Conservation (phyloP, 768 basidiomycete genomes). For the Amanita pallidorosea region DNA sequence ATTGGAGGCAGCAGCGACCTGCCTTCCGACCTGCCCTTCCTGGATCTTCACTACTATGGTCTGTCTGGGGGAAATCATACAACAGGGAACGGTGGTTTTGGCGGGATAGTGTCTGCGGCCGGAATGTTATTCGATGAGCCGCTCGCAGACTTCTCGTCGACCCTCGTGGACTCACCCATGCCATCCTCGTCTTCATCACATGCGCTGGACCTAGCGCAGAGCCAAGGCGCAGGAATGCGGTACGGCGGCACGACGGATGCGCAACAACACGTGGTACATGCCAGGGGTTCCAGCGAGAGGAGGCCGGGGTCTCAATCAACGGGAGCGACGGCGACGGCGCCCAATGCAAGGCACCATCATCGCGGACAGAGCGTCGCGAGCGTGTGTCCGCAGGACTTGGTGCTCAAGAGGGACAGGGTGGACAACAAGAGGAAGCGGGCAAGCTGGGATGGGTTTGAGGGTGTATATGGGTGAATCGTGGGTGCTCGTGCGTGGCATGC, state of each 20-base stretch:
- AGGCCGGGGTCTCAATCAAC: neutral
- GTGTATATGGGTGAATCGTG: conserved; percentile 5
- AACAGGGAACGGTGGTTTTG: conserved; percentile 7
- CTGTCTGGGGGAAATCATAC: neutral
- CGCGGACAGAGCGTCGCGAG: conserved; percentile 24
- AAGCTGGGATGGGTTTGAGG: conserved; percentile 26
- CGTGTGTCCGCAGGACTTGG: conserved; percentile 27
- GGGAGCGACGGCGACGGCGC: neutral
- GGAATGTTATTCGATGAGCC: conserved; percentile 11
- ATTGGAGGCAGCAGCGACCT: conserved; percentile 11
- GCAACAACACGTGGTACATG: neutral
- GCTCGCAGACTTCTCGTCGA: neutral
- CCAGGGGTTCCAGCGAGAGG: neutral
- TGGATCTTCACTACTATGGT: conserved; percentile 62
- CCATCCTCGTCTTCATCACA: conserved; percentile 11
- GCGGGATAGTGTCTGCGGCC: conserved; percentile 9
- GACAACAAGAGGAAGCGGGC: conserved; percentile 29
- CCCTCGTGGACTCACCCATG: neutral
- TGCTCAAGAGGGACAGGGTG: conserved; percentile 14
- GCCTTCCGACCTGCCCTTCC: conserved; percentile 47
- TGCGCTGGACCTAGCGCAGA: conserved; percentile 27
- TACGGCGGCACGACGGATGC: conserved; percentile 7
- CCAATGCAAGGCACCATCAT: conserved; percentile 16
- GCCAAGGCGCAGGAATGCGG: conserved; percentile 6
- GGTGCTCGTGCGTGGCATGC: conserved; percentile 1